phyloP scores from a whole-genome alignment of 75 land plant genomes.

The Pinus taeda region DNA sequence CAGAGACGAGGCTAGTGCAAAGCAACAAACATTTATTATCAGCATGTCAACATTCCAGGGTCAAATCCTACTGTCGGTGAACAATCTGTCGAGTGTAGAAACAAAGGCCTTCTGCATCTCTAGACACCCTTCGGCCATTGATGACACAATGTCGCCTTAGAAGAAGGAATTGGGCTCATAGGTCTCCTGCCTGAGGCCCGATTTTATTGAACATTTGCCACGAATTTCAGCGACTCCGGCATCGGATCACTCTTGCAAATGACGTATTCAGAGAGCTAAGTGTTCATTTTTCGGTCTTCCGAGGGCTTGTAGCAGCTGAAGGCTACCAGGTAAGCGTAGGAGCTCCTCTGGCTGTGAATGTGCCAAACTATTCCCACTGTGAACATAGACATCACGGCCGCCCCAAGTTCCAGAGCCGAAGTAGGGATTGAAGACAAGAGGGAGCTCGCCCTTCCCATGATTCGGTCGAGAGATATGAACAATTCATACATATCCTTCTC shows the following conservation, averaged over 20 bases:
- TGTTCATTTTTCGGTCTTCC: conserved; percentile 30
- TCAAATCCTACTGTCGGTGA: conserved; percentile 18
- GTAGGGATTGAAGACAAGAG: conserved; percentile 4
- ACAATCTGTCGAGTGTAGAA: conserved; percentile 34
- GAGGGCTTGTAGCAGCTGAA: conserved; percentile 50
- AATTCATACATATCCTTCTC: too few relatives aligned
- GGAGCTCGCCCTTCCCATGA: too few relatives aligned
- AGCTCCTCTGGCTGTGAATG: too few relatives aligned
- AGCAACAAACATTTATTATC: conserved; percentile 54
- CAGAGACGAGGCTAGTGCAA: conserved; percentile 45
- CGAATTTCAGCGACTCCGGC: conserved; percentile 13
- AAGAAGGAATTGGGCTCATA: conserved; percentile 33
- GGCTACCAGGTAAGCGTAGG: conserved; percentile 28
- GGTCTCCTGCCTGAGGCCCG: conserved; percentile 58
- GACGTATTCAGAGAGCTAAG: conserved; percentile 16
- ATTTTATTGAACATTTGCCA: conserved; percentile 33
- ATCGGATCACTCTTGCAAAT: conserved; percentile 9
- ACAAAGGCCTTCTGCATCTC: conserved; percentile 54
- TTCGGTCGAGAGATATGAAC: too few relatives aligned
- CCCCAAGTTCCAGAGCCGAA: too few relatives aligned
- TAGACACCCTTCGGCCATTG: conserved; percentile 11
- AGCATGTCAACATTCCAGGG: conserved; percentile 56
- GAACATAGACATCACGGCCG: too few relatives aligned
- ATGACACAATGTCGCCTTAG: neutral
- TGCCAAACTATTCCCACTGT: too few relatives aligned